A percentile compares a stretch with the other conserved stretches of the same genome.
Evolutionary conservation across 805 yeast genomes (phyloP).

Genomic region (Metschnikowia anglica): DNA sequence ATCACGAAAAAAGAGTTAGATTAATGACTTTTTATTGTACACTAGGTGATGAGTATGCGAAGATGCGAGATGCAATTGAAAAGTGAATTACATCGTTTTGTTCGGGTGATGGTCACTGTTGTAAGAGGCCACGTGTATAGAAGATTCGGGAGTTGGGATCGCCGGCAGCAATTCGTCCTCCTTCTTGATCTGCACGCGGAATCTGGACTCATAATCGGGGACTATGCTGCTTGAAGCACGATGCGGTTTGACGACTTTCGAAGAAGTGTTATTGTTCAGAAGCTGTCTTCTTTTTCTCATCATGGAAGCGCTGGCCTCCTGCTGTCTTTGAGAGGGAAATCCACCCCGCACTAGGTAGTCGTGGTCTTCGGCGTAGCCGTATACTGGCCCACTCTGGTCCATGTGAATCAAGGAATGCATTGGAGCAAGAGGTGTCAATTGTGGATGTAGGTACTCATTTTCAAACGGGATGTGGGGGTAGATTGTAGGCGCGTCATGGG

Average conservation of each 20-base stretch:
- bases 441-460: constrained; percentile 13
- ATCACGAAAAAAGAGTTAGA: too few relatives aligned
- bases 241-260: constrained; percentile 16
- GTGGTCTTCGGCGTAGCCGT: constrained; percentile 14
- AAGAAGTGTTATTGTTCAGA: constrained; percentile 7
- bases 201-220: constrained; percentile 11
- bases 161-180: constrained; percentile 8
- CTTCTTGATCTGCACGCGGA: constrained; percentile 11
- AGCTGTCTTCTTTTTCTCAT: constrained; percentile 34
- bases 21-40: constrained; percentile 4
- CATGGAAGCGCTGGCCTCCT: constrained; percentile 33
- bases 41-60: background rate
- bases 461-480: constrained; percentile 14
- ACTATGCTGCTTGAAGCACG: background rate
- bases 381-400: constrained; percentile 5
- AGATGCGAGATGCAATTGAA: background rate
- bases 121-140: constrained; percentile 2
- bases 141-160: constrained; percentile 13
- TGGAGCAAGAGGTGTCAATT: constrained; percentile 10
- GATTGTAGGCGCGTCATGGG: constrained; percentile 4
- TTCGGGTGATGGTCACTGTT: background rate
- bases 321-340: constrained; percentile 30
- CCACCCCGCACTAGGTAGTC: constrained; percentile 10
- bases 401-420: constrained; percentile 11
- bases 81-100: background rate